These are phyloP conservation scores for Penicillium paxilli DNA, from an alignment of 495 filamentous ascomycete species.

Conservation along the genomic window DNA sequence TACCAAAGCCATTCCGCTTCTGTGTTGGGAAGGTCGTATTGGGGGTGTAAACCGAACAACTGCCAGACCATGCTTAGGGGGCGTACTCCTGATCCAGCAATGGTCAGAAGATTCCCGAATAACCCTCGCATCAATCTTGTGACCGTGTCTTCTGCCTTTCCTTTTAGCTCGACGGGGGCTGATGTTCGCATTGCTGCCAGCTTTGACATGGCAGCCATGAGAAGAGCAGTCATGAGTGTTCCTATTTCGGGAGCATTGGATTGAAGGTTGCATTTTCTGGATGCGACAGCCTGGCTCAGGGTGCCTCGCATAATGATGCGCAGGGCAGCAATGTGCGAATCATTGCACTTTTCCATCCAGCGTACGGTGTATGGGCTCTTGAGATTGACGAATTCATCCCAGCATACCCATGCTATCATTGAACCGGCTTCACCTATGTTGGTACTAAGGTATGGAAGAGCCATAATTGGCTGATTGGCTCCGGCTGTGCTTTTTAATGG, in stretches of 20 bases:
- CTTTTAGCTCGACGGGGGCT: constrained; percentile 4
- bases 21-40: constrained; percentile 18
- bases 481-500: neutral
- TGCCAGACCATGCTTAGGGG: constrained; percentile 32
- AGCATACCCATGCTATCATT: constrained; percentile 32
- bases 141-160: constrained; percentile 22
- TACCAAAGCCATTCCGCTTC: constrained; percentile 25
- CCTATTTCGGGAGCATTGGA: neutral
- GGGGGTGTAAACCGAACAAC: constrained; percentile 18
- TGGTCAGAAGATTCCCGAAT: constrained; percentile 29
- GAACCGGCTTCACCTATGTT: constrained; percentile 12
- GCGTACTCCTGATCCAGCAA: constrained; percentile 25
- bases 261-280: neutral
- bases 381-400: constrained; percentile 30
- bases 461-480: neutral
- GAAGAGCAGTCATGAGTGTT: neutral
- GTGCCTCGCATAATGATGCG: constrained; percentile 21
- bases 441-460: neutral
- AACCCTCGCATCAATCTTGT: constrained; percentile 29
- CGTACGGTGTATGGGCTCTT: constrained; percentile 22
- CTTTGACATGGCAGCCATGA: constrained; percentile 26
- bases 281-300: neutral
- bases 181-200: constrained; percentile 26
- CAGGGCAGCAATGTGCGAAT: constrained; percentile 23
- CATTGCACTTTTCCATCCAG: constrained; percentile 31